Conservation (phyloP, 192 early-diverging fungal genomes). For the Dimargaris xerosporica region DNA sequence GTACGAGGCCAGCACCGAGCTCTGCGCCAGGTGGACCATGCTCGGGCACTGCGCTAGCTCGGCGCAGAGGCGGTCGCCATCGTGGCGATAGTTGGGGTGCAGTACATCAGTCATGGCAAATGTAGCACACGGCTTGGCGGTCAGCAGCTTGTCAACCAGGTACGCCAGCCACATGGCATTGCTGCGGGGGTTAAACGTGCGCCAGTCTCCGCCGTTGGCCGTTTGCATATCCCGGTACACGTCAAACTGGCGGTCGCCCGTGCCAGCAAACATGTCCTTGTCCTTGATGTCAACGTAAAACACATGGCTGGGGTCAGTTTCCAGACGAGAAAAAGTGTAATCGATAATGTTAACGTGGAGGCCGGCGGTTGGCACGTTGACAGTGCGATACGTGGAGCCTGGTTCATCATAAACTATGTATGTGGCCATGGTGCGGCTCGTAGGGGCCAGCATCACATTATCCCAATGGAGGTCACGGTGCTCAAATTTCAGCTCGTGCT, state of each 20-base stretch:
- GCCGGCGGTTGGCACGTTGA: slow-evolving; percentile 35
- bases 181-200: slow-evolving; percentile 23
- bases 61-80: background rate
- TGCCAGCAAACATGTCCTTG: slow-evolving; percentile 32
- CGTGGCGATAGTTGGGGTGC: slow-evolving; percentile 6
- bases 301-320: slow-evolving; percentile 27
- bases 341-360: slow-evolving; percentile 53
- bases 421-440: background rate
- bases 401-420: too few species aligned
- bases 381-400: too few species aligned
- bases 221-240: slow-evolving; percentile 55
- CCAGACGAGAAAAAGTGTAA: slow-evolving; percentile 50
- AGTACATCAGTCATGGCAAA: background rate
- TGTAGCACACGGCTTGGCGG: background rate
- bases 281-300: slow-evolving; percentile 37
- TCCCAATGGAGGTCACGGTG: slow-evolving; percentile 66
- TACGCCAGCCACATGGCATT: slow-evolving; percentile 40
- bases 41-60: too few species aligned
- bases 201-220: slow-evolving; percentile 26
- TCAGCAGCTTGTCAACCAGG: slow-evolving; percentile 28
- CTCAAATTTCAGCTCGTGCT: slow-evolving; percentile 39
- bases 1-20: too few species aligned
- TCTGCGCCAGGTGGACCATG: too few species aligned
- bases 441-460: slow-evolving; percentile 45
- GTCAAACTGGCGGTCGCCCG: slow-evolving; percentile 58